Base-by-base conservation (phyloP, 306 rosid species). In the Vigna nakashimae region DNA sequence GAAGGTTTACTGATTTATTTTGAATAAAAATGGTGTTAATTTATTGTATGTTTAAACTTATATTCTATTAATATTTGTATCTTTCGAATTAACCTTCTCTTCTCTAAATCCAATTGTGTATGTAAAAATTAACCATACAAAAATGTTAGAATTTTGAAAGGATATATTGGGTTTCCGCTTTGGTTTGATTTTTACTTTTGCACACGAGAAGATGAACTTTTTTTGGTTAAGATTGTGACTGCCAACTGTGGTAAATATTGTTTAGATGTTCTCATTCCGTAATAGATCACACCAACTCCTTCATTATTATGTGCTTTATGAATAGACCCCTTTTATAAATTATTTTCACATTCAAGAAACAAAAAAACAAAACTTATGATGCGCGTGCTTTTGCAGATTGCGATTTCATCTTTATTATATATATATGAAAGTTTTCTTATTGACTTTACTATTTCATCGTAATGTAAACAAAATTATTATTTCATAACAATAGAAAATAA, bases 161-260 rank as follows among this genome's bases (percentile, higher is more conserved):
- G 45, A 40, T 8, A 8, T 40, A 9, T 38, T 38, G 42, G 9
- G 42, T 38, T 38, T 6, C 9, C 0, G 7, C 9, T 38, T 38
- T 38, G 42, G 42, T 38, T 1, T 6, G 9, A 38, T 7, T 32
- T 63, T 28, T 36, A 65, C 43, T 45, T 24, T 26, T 26, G 28
- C 28, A 0, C 28, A 2, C 28, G 28, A 26, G 28, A 26, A 26
- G 3, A 3, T 26, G 28, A 26, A 2, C 28, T 26, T 69, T 71
- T 30, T 4, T 30, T 30, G 38, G 5, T 34, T 34, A 34, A 34
- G 38, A 34, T 34, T 5, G 7, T 72, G 75, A 71, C 18, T 48
- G 13, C 74, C 83, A 73, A 62, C 56, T 20, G 9, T 53, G 45
- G 51, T 43, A 82, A 77, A 55, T 50, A 67, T n/a, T 57, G 63